Percentiles rank a stretch among this genome's conserved stretches.
Evolutionary conservation across 306 rosid species (phyloP).

Genomic region (Quillaja saponaria): DNA sequence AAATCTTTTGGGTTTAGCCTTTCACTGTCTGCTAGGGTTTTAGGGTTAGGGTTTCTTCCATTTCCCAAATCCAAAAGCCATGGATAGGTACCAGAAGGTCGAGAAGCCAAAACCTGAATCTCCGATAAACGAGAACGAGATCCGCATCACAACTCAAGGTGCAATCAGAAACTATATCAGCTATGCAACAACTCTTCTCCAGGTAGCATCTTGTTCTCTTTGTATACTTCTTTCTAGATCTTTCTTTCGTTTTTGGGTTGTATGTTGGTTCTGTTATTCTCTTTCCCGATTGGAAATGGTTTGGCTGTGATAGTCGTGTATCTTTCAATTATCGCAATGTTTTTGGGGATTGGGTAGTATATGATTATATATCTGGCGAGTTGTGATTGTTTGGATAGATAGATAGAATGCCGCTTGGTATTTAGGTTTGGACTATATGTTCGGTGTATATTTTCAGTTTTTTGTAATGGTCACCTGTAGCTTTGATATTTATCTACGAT

Average conservation of each 20-base stretch:
- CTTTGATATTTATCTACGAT: neutral
- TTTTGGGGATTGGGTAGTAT: neutral
- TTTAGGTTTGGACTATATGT: constrained; percentile 1
- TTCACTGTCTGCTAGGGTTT: constrained; percentile 51
- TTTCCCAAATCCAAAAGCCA: constrained; percentile 34
- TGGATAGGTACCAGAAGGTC: constrained; percentile 94
- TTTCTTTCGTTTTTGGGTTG: neutral
- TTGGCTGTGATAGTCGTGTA: neutral
- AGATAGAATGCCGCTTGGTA: constrained; percentile 14
- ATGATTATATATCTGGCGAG: neutral
- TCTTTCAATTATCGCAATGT: neutral
- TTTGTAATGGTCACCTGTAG: neutral
- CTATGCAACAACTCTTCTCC: constrained; percentile 88
- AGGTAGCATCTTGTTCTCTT: constrained; percentile 38
- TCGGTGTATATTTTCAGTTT: no score
- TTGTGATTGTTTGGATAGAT: neutral
- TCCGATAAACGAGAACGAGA: constrained; percentile 84
- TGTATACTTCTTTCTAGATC: neutral
- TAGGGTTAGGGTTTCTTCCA: constrained; percentile 48
- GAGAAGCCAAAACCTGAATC: constrained; percentile 79
- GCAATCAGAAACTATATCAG: constrained; percentile 96
- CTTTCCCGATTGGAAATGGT: neutral
- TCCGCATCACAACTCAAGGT: constrained; percentile 94
- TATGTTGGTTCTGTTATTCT: constrained; percentile 4
- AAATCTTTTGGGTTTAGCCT: constrained; percentile 5